A percentile compares a stretch with the other conserved stretches of the same genome.
Evolutionary conservation across 108 stramenopile genomes (phyloP).

Genomic region (Cyclotella sp.): DNA sequence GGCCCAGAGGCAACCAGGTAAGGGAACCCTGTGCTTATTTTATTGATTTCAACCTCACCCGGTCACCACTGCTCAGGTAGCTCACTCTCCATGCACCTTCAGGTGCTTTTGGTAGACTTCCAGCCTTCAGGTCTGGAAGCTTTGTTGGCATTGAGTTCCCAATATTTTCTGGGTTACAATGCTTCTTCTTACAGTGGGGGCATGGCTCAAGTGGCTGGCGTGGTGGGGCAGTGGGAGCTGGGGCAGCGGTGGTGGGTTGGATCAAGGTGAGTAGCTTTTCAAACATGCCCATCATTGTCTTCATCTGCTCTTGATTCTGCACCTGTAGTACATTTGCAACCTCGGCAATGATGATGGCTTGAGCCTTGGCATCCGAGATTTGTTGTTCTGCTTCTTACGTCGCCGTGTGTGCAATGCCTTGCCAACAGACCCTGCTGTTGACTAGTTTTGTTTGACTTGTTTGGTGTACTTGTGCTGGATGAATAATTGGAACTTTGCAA

Average conservation of each 20-base stretch:
- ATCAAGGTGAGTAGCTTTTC: not conserved
- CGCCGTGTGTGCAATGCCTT: constrained; percentile 1
- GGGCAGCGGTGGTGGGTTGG: not conserved
- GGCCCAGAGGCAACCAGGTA: not conserved
- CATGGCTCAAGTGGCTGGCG: not conserved
- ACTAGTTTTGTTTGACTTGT: not conserved
- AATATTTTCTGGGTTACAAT: not conserved
- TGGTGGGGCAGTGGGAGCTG: not conserved
- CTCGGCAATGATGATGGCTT: constrained; percentile 1
- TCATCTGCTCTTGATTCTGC: not conserved
- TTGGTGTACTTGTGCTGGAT: not conserved
- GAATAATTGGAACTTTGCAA: too few species aligned
- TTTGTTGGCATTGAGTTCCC: not conserved
- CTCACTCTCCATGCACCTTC: not conserved
- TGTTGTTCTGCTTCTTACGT: not conserved
- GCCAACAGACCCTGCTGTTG: not conserved
- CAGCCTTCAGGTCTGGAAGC: not conserved
- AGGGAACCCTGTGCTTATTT: constrained; percentile 8
- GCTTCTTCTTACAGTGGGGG: not conserved
- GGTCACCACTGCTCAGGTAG: constrained; percentile 3
- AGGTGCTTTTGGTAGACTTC: not conserved
- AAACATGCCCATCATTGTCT: constrained; percentile 1
- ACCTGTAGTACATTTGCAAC: not conserved
- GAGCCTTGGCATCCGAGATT: constrained; percentile 4
- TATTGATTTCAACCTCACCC: constrained; percentile 5